Conservation (phyloP, 1,139 yeast species). For the Yamadazyma diddensiae region DNA sequence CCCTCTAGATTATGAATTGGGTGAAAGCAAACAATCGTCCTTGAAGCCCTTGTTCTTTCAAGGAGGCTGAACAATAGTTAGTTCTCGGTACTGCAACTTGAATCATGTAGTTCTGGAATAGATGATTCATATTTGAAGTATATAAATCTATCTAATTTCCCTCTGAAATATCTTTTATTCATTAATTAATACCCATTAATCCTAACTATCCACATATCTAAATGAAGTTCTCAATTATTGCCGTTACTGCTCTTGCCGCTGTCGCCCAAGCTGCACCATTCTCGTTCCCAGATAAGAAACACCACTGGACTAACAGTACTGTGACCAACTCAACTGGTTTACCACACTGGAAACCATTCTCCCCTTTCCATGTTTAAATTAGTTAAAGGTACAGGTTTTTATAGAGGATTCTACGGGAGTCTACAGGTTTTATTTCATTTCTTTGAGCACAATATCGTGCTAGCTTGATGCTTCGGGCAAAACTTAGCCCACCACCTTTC, state of each 20-base stretch:
- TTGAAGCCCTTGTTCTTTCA: background rate
- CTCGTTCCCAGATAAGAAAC: background rate
- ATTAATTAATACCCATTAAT: background rate
- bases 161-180: background rate
- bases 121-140: background rate
- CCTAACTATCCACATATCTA: background rate
- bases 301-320: background rate
- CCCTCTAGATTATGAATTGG: background rate
- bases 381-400: background rate
- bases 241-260: slow-evolving; percentile 1
- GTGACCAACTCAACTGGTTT: background rate
- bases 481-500: too few relatives aligned
- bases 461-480: too few relatives aligned
- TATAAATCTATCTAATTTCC: slow-evolving; percentile 1
- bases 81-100: slow-evolving; percentile 1
- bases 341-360: background rate
- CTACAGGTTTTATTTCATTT: background rate
- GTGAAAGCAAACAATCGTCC: background rate
- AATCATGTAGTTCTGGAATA: background rate
- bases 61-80: slow-evolving; percentile 1
- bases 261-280: slow-evolving; percentile 1
- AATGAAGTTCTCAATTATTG: slow-evolving; percentile 1
- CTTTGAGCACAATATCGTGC: too few relatives aligned
- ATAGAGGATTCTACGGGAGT: background rate
- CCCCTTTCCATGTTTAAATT: background rate